Percentiles rank a stretch among this genome's conserved stretches.
Evolutionary conservation across 83 land plant genomes (phyloP).

Genomic region (Picea abies): DNA sequence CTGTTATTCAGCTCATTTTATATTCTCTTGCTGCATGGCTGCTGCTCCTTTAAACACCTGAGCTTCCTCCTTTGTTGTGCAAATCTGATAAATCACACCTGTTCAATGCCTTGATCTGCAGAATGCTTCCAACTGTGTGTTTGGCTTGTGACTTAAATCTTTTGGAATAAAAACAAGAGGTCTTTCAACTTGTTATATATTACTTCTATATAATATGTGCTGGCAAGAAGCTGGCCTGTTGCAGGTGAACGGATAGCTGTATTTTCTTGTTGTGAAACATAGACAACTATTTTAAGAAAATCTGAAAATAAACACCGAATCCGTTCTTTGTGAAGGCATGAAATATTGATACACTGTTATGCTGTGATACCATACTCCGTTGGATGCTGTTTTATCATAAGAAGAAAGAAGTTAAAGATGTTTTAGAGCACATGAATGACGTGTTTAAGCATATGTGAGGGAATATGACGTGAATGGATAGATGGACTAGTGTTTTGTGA

Average conservation of each 20-base stretch:
- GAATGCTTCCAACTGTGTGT: background rate
- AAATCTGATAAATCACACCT: background rate
- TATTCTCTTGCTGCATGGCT: background rate
- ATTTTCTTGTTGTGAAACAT: no score
- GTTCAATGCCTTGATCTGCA: background rate
- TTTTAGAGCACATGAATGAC: background rate
- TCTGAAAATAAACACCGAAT: background rate
- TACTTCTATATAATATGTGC: no score
- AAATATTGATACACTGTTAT: background rate
- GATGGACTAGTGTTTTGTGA: background rate
- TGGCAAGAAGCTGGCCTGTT: no score
- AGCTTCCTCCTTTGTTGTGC: background rate
- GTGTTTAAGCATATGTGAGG: background rate
- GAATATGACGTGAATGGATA: no score
- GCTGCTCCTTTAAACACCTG: background rate
- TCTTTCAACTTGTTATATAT: no score
- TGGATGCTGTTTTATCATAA: no score
- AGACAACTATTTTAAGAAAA: background rate
- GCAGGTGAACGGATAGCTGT: no score
- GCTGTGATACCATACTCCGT: background rate
- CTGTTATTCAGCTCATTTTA: background rate
- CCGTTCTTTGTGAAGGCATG: background rate
- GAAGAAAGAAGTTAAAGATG: background rate
- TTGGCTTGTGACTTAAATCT: no score
- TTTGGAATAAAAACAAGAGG: no score